Percentiles rank a stretch among this genome's conserved stretches.
Evolutionary conservation across 108 stramenopile species (phyloP).

Genomic region (Skeletonema marinoi): DNA sequence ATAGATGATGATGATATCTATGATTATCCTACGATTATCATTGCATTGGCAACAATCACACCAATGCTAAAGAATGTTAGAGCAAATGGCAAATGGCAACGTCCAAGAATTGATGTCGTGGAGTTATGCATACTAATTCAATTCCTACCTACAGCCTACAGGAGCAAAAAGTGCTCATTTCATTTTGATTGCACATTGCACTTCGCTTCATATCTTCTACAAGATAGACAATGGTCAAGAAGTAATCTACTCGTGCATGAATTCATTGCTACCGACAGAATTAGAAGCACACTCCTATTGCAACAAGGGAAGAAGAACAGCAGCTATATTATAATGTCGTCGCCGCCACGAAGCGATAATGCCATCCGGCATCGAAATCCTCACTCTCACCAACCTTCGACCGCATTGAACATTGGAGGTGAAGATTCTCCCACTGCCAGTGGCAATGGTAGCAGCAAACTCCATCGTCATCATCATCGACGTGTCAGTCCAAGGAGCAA

Average conservation of each 20-base stretch:
- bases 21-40: too few relatives aligned
- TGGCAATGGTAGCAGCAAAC: neutral
- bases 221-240: too few relatives aligned
- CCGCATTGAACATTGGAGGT: neutral
- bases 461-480: neutral
- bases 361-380: neutral
- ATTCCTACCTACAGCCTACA: too few relatives aligned
- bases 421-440: neutral
- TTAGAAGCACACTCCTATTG: neutral
- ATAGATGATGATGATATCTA: too few relatives aligned
- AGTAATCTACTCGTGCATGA: neutral
- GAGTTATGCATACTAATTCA: too few relatives aligned
- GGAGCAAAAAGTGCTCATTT: too few relatives aligned
- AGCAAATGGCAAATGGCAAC: too few relatives aligned
- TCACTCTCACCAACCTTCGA: neutral
- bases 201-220: too few relatives aligned
- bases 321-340: neutral
- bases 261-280: neutral
- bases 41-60: too few relatives aligned
- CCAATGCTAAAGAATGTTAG: too few relatives aligned
- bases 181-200: too few relatives aligned
- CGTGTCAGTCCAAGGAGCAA: neutral
- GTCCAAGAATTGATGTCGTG: too few relatives aligned
- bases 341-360: neutral
- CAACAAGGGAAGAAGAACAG: neutral